Percentiles rank a stretch among this genome's conserved stretches.
Evolutionary conservation across 2,329 filamentous ascomycete species (phyloP).

Genomic region (Sclerotiophoma versabilis): DNA sequence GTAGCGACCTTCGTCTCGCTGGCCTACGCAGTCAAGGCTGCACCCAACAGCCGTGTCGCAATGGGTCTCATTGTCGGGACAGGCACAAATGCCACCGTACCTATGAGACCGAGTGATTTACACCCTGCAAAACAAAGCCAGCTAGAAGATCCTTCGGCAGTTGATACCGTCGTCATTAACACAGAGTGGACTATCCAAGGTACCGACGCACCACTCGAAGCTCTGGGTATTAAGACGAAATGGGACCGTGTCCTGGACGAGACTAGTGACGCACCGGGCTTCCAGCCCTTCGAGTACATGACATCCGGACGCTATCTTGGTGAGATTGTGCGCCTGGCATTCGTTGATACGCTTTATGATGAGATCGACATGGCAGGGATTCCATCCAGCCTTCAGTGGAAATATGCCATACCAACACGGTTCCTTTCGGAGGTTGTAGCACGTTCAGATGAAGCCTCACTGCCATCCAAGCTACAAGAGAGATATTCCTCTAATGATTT

Average conservation of each 20-base stretch:
- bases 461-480: conserved; percentile 53
- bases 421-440: conserved; percentile 76
- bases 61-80: conserved; percentile 86
- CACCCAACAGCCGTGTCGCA: conserved; percentile 68
- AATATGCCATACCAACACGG: conserved; percentile 72
- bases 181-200: conserved; percentile 86
- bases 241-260: conserved; percentile 75
- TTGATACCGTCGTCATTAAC: conserved; percentile 77
- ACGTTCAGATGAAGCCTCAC: conserved; percentile 31
- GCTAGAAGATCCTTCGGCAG: conserved; percentile 42
- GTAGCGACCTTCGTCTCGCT: conserved; percentile 81
- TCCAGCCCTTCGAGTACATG: conserved; percentile 87
- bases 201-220: conserved; percentile 70
- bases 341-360: conserved; percentile 64
- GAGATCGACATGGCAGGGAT: conserved; percentile 50
- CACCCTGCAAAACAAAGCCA: conserved; percentile 66
- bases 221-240: conserved; percentile 68
- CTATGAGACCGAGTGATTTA: conserved; percentile 69
- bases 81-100: conserved; percentile 81
- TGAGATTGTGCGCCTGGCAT: conserved; percentile 74
- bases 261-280: conserved; percentile 73
- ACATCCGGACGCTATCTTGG: conserved; percentile 80
- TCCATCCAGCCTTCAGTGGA: conserved; percentile 62
- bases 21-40: conserved; percentile 72
- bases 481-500: conserved; percentile 62